These are phyloP conservation scores for Vitis amurensis DNA, from an alignment of 164 flowering plant genomes.

Conservation along the genomic window DNA sequence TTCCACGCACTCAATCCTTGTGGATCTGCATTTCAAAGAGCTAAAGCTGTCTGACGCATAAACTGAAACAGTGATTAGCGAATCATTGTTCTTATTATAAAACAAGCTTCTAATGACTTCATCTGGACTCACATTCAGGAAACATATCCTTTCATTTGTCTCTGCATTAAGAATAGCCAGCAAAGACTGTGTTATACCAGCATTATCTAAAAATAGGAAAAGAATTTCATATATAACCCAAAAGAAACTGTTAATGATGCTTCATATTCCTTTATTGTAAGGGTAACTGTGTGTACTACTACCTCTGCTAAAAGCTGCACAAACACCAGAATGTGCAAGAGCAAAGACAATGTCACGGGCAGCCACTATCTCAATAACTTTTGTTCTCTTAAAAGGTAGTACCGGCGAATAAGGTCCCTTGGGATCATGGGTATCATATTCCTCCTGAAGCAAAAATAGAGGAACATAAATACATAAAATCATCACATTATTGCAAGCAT, in stretches of 20 bases:
- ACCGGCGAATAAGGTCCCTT: constrained; percentile 74
- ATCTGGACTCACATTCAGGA: constrained; percentile 87
- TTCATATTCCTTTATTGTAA: neutral
- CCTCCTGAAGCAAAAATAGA: constrained; percentile 48
- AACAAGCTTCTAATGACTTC: constrained; percentile 97
- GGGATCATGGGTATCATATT: constrained; percentile 97
- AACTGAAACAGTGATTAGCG: constrained; percentile 97
- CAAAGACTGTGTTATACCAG: neutral
- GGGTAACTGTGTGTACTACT: neutral
- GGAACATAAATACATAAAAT: neutral
- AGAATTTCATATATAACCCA: no score
- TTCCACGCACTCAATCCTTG: constrained; percentile 82
- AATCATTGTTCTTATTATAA: constrained; percentile 95
- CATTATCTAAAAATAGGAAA: no score
- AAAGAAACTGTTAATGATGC: neutral
- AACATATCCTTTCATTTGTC: constrained; percentile 90
- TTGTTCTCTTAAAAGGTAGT: constrained; percentile 83
- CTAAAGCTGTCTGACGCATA: constrained; percentile 99
- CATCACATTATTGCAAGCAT: neutral
- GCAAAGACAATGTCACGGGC: constrained; percentile 99
- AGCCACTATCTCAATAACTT: constrained; percentile 94
- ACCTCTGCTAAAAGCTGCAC: constrained; percentile 99
- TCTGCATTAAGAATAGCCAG: constrained; percentile 44
- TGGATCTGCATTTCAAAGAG: constrained; percentile 94
- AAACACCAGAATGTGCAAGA: constrained; percentile 95